Percentiles rank a stretch among this genome's conserved stretches.
Evolutionary conservation across 148 eudicot species (phyloP).

Genomic region (Cornus florida): DNA sequence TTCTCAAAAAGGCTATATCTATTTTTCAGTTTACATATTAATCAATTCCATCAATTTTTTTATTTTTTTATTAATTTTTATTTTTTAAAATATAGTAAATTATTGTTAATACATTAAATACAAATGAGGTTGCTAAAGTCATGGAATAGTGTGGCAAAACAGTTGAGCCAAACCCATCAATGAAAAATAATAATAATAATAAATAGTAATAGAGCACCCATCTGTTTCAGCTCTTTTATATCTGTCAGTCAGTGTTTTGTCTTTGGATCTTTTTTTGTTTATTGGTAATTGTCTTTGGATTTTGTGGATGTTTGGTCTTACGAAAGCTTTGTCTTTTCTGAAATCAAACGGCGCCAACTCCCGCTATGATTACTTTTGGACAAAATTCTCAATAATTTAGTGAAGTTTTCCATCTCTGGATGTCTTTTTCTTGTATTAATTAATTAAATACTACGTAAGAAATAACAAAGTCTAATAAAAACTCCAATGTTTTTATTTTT

Average conservation of each 20-base stretch:
- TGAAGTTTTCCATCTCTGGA: background rate
- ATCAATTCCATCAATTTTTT: no score
- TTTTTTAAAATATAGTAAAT: no score
- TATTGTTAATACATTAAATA: no score
- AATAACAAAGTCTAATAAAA: slow-evolving; percentile 3
- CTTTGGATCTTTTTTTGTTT: background rate
- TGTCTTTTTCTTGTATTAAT: background rate
- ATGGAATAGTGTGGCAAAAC: background rate
- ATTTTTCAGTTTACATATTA: no score
- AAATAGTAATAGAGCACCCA: background rate
- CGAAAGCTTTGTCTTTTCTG: slow-evolving; percentile 1
- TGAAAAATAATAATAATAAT: background rate
- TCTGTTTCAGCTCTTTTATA: background rate
- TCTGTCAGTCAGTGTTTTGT: slow-evolving; percentile 22
- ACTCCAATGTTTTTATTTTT: background rate
- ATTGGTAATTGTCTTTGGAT: background rate
- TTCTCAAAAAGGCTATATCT: no score
- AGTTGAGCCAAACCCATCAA: background rate
- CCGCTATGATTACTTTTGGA: slow-evolving; percentile 22
- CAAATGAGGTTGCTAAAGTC: no score
- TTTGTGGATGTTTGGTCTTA: slow-evolving; percentile 5
- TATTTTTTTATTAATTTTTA: no score
- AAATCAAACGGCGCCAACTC: slow-evolving; percentile 27
- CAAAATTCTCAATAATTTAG: slow-evolving; percentile 3
- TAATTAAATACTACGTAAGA: background rate